A percentile compares a stretch with the other conserved stretches of the same genome.
Conservation (phyloP, 352 stramenopile genomes). For the Phytophthora megakarya region DNA sequence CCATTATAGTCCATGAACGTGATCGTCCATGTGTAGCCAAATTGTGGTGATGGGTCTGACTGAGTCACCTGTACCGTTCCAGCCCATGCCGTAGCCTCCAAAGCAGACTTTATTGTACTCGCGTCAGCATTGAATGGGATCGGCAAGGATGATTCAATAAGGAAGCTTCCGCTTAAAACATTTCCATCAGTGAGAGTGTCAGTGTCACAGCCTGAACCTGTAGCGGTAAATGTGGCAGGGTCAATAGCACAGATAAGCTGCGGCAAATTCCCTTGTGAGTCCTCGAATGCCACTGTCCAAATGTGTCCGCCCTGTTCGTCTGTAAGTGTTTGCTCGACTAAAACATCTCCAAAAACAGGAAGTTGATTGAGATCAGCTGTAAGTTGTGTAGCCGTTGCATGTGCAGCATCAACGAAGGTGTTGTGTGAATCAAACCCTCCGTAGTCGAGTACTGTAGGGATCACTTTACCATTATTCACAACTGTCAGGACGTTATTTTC, state of each 20-base stretch:
- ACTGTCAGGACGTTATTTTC: slow-evolving; percentile 67
- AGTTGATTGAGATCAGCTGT: slow-evolving; percentile 54
- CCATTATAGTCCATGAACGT: slow-evolving; percentile 78
- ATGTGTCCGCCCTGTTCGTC: slow-evolving; percentile 76
- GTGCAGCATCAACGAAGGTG: slow-evolving; percentile 53
- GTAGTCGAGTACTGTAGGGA: slow-evolving; percentile 42
- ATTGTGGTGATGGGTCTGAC: slow-evolving; percentile 51
- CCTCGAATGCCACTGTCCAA: slow-evolving; percentile 79
- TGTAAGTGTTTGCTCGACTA: slow-evolving; percentile 64
- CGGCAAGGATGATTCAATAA: slow-evolving; percentile 62
- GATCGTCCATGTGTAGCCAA: slow-evolving; percentile 77
- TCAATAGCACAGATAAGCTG: slow-evolving; percentile 79
- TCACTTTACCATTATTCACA: slow-evolving; percentile 16
- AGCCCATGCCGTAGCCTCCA: slow-evolving; percentile 72
- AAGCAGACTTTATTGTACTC: slow-evolving; percentile 43
- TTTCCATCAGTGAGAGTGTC: slow-evolving; percentile 80
- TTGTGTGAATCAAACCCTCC: slow-evolving; percentile 52
- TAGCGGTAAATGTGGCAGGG: slow-evolving; percentile 32
- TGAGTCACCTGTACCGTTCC: slow-evolving; percentile 63
- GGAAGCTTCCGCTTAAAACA: slow-evolving; percentile 69
- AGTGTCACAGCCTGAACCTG: slow-evolving; percentile 48
- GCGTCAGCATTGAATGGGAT: slow-evolving; percentile 65
- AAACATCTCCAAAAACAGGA: slow-evolving; percentile 65
- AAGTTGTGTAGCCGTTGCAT: slow-evolving; percentile 50
- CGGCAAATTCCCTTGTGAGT: slow-evolving; percentile 67